Evolutionary conservation across 2,329 filamentous ascomycete genomes (phyloP).

Genomic region (Anthostomella pinea): DNA sequence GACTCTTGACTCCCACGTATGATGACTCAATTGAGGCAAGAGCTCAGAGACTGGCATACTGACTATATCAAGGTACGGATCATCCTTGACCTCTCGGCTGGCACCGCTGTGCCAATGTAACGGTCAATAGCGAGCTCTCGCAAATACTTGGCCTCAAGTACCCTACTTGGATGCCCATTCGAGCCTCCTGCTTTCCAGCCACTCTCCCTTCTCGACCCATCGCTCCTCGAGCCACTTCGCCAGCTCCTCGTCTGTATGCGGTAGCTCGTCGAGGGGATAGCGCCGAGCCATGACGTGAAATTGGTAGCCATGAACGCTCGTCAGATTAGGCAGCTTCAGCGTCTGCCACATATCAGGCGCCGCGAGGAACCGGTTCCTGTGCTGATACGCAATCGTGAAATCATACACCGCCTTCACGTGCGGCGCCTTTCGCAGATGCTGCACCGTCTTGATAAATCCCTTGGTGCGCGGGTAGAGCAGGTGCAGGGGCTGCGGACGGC

Average conservation of each 20-base stretch:
- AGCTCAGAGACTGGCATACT: too few species aligned
- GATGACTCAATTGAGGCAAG: too few species aligned
- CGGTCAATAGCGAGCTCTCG: too few species aligned
- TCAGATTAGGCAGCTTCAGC: conserved; percentile 40
- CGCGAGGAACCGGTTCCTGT: conserved; percentile 40
- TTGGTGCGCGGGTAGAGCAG: conserved; percentile 59
- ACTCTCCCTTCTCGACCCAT: conserved; percentile 53
- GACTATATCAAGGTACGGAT: too few species aligned
- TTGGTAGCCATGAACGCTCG: conserved; percentile 38
- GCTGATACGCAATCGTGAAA: conserved; percentile 52
- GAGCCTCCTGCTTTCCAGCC: conserved; percentile 43
- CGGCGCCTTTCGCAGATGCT: conserved; percentile 48
- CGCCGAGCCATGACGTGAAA: conserved; percentile 51
- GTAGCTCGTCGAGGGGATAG: conserved; percentile 47
- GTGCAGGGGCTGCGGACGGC: conserved; percentile 51
- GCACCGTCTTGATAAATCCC: conserved; percentile 58
- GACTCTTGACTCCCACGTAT: too few species aligned
- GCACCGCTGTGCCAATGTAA: not conserved
- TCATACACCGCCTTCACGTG: conserved; percentile 56
- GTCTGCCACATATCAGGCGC: conserved; percentile 54
- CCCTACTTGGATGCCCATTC: conserved; percentile 35
- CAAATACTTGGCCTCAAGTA: not conserved
- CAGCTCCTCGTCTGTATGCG: conserved; percentile 44
- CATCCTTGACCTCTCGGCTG: too few species aligned
- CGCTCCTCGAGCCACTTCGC: conserved; percentile 51